Evolutionary conservation across 495 filamentous ascomycete species (phyloP).

Genomic region (Neurospora sp.): DNA sequence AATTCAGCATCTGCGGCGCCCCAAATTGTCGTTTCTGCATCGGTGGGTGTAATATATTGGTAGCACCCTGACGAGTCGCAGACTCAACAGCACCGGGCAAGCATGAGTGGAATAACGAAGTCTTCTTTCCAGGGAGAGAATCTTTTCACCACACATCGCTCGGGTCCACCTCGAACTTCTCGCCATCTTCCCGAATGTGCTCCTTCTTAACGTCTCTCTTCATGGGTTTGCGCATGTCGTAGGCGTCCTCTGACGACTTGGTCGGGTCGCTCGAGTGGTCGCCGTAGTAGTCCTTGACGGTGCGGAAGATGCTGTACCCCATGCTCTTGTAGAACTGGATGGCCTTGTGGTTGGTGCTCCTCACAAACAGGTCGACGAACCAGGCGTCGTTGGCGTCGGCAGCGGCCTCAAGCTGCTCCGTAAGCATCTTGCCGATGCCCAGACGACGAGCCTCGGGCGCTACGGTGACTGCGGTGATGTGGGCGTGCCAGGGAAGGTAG

Average conservation of each 20-base stretch:
- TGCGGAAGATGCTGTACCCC: conserved; percentile 80
- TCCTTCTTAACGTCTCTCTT: conserved; percentile 67
- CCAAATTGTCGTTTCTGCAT: background rate
- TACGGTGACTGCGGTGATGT: conserved; percentile 93
- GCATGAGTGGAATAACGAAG: background rate
- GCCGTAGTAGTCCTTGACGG: conserved; percentile 80
- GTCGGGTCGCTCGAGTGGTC: conserved; percentile 61
- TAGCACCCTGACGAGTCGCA: background rate
- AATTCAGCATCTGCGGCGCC: background rate
- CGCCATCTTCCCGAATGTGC: conserved; percentile 74
- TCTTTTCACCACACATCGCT: conserved; percentile 66
- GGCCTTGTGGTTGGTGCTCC: conserved; percentile 77
- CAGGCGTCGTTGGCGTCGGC: conserved; percentile 76
- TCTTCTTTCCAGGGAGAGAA: background rate
- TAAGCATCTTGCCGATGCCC: conserved; percentile 73
- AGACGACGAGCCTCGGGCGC: conserved; percentile 76
- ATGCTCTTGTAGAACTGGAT: conserved; percentile 81
- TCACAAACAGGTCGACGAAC: conserved; percentile 93
- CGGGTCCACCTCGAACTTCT: conserved; percentile 69
- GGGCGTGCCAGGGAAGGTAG: conserved; percentile 94
- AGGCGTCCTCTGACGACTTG: conserved; percentile 67
- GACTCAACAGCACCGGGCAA: background rate
- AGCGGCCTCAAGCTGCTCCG: conserved; percentile 65
- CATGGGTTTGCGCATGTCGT: conserved; percentile 90
- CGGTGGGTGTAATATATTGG: background rate